Evolutionary conservation across 164 flowering plant species (phyloP).

Genomic region (Saururus chinensis): DNA sequence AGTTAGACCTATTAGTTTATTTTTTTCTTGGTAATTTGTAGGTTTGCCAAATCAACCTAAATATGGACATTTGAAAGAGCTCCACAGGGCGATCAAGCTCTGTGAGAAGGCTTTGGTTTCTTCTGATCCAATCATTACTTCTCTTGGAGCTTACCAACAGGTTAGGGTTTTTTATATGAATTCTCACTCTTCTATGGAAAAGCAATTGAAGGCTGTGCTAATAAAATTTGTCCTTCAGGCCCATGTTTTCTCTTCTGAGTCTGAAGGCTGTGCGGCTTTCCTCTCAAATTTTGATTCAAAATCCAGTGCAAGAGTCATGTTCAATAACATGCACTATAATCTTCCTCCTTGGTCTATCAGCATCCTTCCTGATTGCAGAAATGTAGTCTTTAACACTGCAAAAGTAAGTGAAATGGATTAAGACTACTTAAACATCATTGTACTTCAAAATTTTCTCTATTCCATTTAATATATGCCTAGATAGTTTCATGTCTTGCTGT

Average conservation of each 20-base stretch:
- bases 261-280: conserved; percentile 78
- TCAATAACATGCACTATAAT: conserved; percentile 61
- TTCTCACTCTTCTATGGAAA: not conserved
- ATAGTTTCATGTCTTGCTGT: too few species aligned
- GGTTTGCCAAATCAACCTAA: conserved; percentile 89
- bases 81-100: conserved; percentile 75
- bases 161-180: not conserved
- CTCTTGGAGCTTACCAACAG: conserved; percentile 41
- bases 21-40: conserved; percentile 11
- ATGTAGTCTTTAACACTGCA: conserved; percentile 83
- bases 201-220: not conserved
- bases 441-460: too few species aligned
- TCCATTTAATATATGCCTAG: too few species aligned
- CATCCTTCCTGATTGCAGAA: conserved; percentile 89
- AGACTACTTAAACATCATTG: not conserved
- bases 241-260: conserved; percentile 50
- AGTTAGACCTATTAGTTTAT: not conserved
- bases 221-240: conserved; percentile 36
- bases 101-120: conserved; percentile 75
- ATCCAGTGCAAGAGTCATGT: conserved; percentile 48
- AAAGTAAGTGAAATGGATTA: conserved; percentile 30
- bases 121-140: conserved; percentile 59
- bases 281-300: conserved; percentile 53
- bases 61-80: conserved; percentile 83
- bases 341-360: conserved; percentile 98